Percentiles rank a stretch among this genome's conserved stretches.
Evolutionary conservation across 331 rosid genomes (phyloP).

Genomic region (Pyracantha coccinea): DNA sequence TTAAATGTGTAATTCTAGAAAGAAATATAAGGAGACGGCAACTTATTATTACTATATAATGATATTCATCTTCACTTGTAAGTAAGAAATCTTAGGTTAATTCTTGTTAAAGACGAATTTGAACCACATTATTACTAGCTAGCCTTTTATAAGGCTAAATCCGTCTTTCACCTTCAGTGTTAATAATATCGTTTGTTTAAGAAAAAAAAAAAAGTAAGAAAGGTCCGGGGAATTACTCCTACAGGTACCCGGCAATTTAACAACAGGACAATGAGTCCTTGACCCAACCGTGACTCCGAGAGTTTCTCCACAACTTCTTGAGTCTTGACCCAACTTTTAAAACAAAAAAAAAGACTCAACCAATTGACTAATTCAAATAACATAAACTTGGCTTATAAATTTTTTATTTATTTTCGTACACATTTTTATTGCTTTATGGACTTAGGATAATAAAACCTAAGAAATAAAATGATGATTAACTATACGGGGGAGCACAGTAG

Average conservation of each 20-base stretch:
- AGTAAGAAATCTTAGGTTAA: too few species aligned
- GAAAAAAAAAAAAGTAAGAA: background rate
- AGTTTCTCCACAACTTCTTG: background rate
- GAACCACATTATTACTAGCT: too few species aligned
- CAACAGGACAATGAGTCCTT: background rate
- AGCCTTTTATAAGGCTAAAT: too few species aligned
- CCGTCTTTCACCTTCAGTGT: too few species aligned
- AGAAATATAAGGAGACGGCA: background rate
- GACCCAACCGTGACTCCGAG: background rate
- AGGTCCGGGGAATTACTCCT: background rate
- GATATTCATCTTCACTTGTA: too few species aligned
- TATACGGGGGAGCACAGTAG: too few species aligned
- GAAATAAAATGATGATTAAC: too few species aligned
- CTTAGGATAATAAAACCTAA: background rate
- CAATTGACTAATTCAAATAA: background rate
- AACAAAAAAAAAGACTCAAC: background rate
- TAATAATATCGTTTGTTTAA: too few species aligned
- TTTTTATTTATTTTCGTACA: too few species aligned
- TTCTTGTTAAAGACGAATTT: too few species aligned
- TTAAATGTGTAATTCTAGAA: background rate
- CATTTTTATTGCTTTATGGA: background rate
- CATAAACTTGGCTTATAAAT: background rate
- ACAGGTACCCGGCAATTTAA: background rate
- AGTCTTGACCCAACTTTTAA: background rate
- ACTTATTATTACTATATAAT: too few species aligned